Conservation (phyloP, 495 filamentous ascomycete species). For the Beverwykella pulmonaria region DNA sequence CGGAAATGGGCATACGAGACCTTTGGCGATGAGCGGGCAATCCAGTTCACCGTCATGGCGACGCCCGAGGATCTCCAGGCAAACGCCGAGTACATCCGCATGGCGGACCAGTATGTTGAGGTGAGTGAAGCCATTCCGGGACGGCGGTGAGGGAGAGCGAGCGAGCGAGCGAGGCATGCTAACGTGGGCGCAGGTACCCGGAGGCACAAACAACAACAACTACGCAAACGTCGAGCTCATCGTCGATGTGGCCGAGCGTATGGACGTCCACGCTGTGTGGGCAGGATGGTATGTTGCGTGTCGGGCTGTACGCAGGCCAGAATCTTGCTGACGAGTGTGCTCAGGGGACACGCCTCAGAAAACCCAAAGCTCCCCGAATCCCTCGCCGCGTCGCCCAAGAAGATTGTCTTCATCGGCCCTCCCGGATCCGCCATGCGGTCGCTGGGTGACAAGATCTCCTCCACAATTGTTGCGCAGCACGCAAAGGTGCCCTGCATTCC, state of each 20-base stretch:
- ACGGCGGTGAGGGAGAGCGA: not conserved
- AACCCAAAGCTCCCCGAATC: slow-evolving; percentile 97
- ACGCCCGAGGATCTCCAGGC: slow-evolving; percentile 98
- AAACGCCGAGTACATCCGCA: slow-evolving; percentile 98
- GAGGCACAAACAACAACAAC: slow-evolving; percentile 99
- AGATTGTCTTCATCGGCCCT: slow-evolving; percentile 98
- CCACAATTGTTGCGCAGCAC: slow-evolving; percentile 98
- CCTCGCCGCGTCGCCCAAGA: slow-evolving; percentile 90
- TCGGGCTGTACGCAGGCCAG: not conserved
- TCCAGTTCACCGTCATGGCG: slow-evolving; percentile 99
- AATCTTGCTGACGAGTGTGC: slow-evolving; percentile 12
- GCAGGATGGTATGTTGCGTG: slow-evolving; percentile 78
- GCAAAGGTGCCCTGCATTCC: slow-evolving; percentile 96
- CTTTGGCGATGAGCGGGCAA: slow-evolving; percentile 95
- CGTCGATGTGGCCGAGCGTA: slow-evolving; percentile 98
- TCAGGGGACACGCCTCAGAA: slow-evolving; percentile 96
- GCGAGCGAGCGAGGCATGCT: slow-evolving; percentile 1
- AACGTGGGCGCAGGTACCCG: slow-evolving; percentile 63
- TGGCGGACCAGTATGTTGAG: slow-evolving; percentile 99
- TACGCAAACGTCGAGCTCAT: slow-evolving; percentile 99
- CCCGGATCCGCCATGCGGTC: slow-evolving; percentile 98
- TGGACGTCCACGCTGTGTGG: slow-evolving; percentile 98
- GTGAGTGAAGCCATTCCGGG: slow-evolving; percentile 50
- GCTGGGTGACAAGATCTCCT: slow-evolving; percentile 98
- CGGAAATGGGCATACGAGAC: slow-evolving; percentile 99